Conservation (phyloP, 2,329 filamentous ascomycete species). For the Didymella keratinophila region DNA sequence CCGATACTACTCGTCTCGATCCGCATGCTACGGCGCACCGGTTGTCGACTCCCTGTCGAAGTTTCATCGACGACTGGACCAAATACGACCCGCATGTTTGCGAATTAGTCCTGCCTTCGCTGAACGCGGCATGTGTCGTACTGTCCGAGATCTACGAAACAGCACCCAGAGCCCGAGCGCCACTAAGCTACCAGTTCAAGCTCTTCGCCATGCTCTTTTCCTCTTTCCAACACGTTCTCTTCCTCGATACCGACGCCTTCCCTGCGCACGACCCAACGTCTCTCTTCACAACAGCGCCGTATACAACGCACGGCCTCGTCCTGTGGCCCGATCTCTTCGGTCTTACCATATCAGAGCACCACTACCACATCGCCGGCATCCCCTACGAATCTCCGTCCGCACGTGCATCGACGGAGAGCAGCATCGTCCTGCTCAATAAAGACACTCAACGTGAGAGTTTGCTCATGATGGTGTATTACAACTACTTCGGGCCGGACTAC, state of each 20-base stretch:
- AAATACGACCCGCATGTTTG: slow-evolving; percentile 53
- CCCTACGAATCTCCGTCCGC: slow-evolving; percentile 41
- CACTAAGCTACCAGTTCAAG: slow-evolving; percentile 61
- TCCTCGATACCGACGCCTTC: slow-evolving; percentile 66
- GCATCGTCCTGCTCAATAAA: slow-evolving; percentile 60
- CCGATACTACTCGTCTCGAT: slow-evolving; percentile 61
- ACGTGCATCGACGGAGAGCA: slow-evolving; percentile 56
- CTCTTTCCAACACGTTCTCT: slow-evolving; percentile 65
- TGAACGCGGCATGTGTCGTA: slow-evolving; percentile 52
- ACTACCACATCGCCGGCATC: slow-evolving; percentile 56
- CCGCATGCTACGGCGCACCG: slow-evolving; percentile 61
- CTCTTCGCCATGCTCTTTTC: slow-evolving; percentile 65
- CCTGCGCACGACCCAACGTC: slow-evolving; percentile 56
- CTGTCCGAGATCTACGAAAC: slow-evolving; percentile 37
- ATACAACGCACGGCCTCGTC: slow-evolving; percentile 61
- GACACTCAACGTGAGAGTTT: slow-evolving; percentile 56
- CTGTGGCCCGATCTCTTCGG: slow-evolving; percentile 66
- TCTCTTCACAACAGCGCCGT: slow-evolving; percentile 62
- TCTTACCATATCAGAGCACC: slow-evolving; percentile 53
- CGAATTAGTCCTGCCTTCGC: slow-evolving; percentile 46
- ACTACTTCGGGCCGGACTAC: slow-evolving; percentile 61
- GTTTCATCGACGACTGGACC: slow-evolving; percentile 50
- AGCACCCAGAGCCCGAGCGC: slow-evolving; percentile 21
- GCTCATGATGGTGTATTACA: slow-evolving; percentile 63
- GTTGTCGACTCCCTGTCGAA: slow-evolving; percentile 60